phyloP scores from a whole-genome alignment of 805 yeast species.

The Hanseniaspora jakobsenii region DNA sequence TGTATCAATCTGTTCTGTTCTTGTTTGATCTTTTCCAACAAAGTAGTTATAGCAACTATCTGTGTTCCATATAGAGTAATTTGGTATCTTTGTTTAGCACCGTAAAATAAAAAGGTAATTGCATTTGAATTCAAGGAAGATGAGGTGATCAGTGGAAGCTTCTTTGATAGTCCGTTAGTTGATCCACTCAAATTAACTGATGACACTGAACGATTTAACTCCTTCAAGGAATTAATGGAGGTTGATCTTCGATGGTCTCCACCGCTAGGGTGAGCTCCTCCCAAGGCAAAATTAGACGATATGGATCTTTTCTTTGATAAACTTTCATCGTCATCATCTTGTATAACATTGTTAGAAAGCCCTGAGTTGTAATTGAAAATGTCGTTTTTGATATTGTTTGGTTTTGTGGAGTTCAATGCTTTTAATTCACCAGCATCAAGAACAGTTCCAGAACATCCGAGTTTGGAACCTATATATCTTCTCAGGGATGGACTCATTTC shows the following conservation, averaged over 20 bases:
- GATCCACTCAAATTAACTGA: too few relatives aligned
- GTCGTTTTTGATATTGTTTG: conserved; percentile 8
- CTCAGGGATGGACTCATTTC: conserved; percentile 54
- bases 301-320: conserved; percentile 1
- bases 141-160: too few relatives aligned
- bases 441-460: conserved; percentile 27
- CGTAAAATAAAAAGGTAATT: conserved; percentile 27
- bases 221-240: conserved; percentile 1
- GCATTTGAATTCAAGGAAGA: conserved; percentile 21
- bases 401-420: conserved; percentile 7
- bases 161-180: too few relatives aligned
- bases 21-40: conserved; percentile 63
- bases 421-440: conserved; percentile 20
- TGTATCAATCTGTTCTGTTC: conserved; percentile 67
- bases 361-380: conserved; percentile 13
- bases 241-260: conserved; percentile 2
- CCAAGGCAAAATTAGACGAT: background rate
- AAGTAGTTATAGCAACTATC: conserved; percentile 54
- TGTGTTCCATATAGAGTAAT: conserved; percentile 35
- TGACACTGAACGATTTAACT: background rate
- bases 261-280: background rate
- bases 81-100: conserved; percentile 32
- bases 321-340: conserved; percentile 4
- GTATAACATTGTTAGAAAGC: conserved; percentile 5
- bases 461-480: conserved; percentile 28